Base-by-base conservation (phyloP, 2,329 filamentous ascomycete genomes). In the Beauveria australis region DNA sequence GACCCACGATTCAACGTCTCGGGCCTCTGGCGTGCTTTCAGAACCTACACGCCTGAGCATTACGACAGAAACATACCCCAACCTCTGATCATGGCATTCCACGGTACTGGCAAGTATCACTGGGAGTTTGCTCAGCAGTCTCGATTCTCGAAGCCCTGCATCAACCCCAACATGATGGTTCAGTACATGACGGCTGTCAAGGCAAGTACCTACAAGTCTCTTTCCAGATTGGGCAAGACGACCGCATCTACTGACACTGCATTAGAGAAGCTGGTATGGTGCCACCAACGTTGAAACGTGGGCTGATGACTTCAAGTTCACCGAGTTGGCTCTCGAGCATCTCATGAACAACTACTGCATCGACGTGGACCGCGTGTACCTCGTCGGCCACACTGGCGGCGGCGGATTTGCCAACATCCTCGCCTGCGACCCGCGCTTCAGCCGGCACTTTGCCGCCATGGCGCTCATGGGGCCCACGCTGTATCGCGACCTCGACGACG, bases 181-280 rank as follows among this genome's bases (percentile, higher is more conserved):
- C 71, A 79, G 2, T 80, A 79, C 64, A 76, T 76, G 1, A 73
- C 77, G 48, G 77, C 75, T 1, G 62, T 75, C 5, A 67, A 72
- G 30, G 73, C 73, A 63, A 61, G 43, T 47, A 5, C 19, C 12
- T 40, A 18, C 2, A 30, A 7, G n/a, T 10, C 10, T 16, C 18
- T 18, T 6, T 12, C 9, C 43, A 19, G 22, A 26, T 8, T 16
- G n/a, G 22, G 5, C n/a, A 16, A 33, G 30, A 33, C 30, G 30
- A 33, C 30, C 30, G 10, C 4, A 10, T 22, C 9, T 26, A n/a
- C 46, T 57, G 16, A 57, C 46, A 19, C 22, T 22, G 19, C 3
- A 41, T 7, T 18, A 75, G 72, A 68, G 70, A 8, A 68, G 65
- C 30, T 80, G 78, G 76, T 68, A 72, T 64, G 70, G 69, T 5